Evolutionary conservation across 768 basidiomycete species (phyloP).

Genomic region (Lactarius evosmus): DNA sequence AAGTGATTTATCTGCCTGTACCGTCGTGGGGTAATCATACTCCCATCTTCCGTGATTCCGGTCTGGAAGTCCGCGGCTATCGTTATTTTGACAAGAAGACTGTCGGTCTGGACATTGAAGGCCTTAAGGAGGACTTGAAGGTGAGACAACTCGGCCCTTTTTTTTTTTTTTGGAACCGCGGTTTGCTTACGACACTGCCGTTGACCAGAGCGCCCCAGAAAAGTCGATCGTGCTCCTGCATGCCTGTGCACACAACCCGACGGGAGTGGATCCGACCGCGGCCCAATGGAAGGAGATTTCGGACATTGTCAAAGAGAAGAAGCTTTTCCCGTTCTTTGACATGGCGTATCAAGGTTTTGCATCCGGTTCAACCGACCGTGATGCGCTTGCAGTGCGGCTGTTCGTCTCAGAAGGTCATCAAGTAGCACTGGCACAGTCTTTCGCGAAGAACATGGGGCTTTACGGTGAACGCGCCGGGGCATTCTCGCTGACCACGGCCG

Average conservation of each 20-base stretch:
- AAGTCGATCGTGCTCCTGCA: slow-evolving; percentile 86
- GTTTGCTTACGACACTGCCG: background rate
- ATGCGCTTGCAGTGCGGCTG: slow-evolving; percentile 93
- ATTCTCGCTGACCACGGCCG: slow-evolving; percentile 75
- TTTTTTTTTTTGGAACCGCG: background rate
- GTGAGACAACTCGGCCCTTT: slow-evolving; percentile 42
- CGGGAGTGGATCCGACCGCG: slow-evolving; percentile 91
- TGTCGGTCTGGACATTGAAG: slow-evolving; percentile 88
- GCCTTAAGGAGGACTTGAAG: slow-evolving; percentile 82
- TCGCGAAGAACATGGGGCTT: slow-evolving; percentile 99
- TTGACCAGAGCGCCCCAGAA: slow-evolving; percentile 45
- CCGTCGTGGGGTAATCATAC: slow-evolving; percentile 99
- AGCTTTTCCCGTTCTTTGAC: slow-evolving; percentile 97
- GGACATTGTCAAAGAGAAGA: slow-evolving; percentile 80
- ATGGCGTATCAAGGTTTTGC: slow-evolving; percentile 99
- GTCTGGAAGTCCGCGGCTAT: slow-evolving; percentile 89
- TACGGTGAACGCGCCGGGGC: slow-evolving; percentile 99
- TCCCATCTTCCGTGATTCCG: slow-evolving; percentile 90
- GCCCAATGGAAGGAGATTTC: slow-evolving; percentile 93
- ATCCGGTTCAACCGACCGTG: slow-evolving; percentile 83
- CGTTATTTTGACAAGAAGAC: slow-evolving; percentile 92
- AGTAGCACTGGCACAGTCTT: slow-evolving; percentile 88
- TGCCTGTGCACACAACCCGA: slow-evolving; percentile 99
- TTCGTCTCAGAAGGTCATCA: slow-evolving; percentile 91
- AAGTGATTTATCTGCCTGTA: slow-evolving; percentile 84